phyloP scores from a whole-genome alignment of 768 basidiomycete species.

The Termitomyces sp. region DNA sequence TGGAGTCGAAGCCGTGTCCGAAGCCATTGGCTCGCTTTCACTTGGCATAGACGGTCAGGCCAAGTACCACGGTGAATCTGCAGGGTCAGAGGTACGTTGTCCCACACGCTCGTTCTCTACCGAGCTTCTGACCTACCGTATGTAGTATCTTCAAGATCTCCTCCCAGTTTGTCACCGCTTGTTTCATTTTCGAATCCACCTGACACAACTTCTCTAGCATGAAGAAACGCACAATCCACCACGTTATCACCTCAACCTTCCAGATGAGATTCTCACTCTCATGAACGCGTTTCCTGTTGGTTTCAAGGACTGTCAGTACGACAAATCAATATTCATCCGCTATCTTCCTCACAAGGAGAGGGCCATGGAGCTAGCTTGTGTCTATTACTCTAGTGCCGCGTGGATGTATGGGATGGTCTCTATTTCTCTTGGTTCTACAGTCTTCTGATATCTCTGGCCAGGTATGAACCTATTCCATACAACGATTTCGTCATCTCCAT shows the following conservation, averaged over 20 bases:
- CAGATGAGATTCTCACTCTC: slow-evolving; percentile 37
- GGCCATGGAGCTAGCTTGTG: slow-evolving; percentile 33
- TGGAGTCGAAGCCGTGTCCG: slow-evolving; percentile 27
- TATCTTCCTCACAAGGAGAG: slow-evolving; percentile 36
- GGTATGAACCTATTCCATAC: slow-evolving; percentile 40
- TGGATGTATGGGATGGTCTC: slow-evolving; percentile 36
- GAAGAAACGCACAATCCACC: slow-evolving; percentile 11
- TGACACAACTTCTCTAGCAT: slow-evolving; percentile 9
- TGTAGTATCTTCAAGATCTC: slow-evolving; percentile 35
- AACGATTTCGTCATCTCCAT: slow-evolving; percentile 37
- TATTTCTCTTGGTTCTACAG: neutral
- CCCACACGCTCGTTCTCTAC: neutral
- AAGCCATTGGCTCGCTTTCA: slow-evolving; percentile 42
- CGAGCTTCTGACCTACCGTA: neutral
- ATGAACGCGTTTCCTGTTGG: slow-evolving; percentile 48
- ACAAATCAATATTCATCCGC: slow-evolving; percentile 29
- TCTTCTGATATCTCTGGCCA: slow-evolving; percentile 15
- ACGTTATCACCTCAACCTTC: slow-evolving; percentile 29
- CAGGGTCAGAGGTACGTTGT: slow-evolving; percentile 40
- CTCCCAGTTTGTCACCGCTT: slow-evolving; percentile 23
- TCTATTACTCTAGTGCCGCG: slow-evolving; percentile 39
- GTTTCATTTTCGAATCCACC: neutral
- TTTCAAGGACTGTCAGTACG: slow-evolving; percentile 30
- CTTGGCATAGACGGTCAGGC: slow-evolving; percentile 44
- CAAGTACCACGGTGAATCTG: slow-evolving; percentile 45